Evolutionary conservation across 306 rosid species (phyloP), one percentile per base, ranked within the genome.

Genomic region (Casuarina glauca): DNA sequence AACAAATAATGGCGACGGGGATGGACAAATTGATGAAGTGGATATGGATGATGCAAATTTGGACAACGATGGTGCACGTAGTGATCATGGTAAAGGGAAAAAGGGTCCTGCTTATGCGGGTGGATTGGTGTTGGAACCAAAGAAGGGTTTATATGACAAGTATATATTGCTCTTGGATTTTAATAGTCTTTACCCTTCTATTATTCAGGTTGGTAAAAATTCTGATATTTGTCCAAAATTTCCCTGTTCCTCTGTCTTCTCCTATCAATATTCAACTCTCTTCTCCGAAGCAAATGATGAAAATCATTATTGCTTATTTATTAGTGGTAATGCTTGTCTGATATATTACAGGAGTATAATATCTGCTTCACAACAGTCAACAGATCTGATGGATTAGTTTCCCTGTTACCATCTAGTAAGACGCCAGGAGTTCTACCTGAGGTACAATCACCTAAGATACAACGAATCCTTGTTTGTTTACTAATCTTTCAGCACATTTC

Each of bases 181-280:
- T 89, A 95, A 95, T 78, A 95, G 97, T 91, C 95, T 95, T 78
- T 95, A 95, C 80, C 99, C 97, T 79, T 95, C 99, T 73, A 95
- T 95, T 76, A 95, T 95, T 82, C 99, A 93, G 97, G 99, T 93
- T 80, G n/a, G 70, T 74, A 43, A 41, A 43, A 26, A 61, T 58
- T 46, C 66, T 49, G 64, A 67, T 55, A 74, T 71, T 41, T 57
- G 52, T 50, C 42, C 70, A 70, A 64, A 71, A 52, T 39, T 69
- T 75, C 76, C 55, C 64, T 4, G 12, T 70, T 69, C 55, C 41
- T 15, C 32, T 75, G 11, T 71, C 32, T 79, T 17, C 76, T 76
- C 61, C 13, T n/a, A 9, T 38, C 72, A 15, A 6, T 19, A 69
- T 46, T 39, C 61, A 72, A 16, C 54, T 61, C 64, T 53, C 70